Evolutionary conservation across 768 basidiomycete genomes (phyloP).

Genomic region (Termitomyces heimii): DNA sequence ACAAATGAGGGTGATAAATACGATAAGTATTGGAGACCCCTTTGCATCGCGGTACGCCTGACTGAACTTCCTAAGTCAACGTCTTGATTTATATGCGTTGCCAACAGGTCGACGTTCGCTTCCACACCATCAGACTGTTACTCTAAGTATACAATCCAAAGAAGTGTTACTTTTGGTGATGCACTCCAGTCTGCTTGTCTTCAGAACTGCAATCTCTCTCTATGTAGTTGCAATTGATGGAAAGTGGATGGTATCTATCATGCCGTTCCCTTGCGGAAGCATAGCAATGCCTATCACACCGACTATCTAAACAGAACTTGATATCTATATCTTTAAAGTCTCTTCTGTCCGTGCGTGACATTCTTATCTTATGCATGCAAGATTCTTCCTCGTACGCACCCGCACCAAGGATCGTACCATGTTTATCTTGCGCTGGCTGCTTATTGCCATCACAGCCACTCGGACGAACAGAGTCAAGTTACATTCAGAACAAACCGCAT

Average conservation of each 20-base stretch:
- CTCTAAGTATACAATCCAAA: conserved; percentile 79
- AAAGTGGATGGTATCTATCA: conserved; percentile 42
- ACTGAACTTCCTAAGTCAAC: not conserved
- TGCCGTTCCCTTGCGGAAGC: not conserved
- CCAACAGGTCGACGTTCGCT: conserved; percentile 80
- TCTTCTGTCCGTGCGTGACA: not conserved
- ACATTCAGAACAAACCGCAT: conserved; percentile 88
- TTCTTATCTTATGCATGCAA: conserved; percentile 29
- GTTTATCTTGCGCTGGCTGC: conserved; percentile 86
- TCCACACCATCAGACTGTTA: conserved; percentile 87
- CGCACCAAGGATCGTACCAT: conserved; percentile 71
- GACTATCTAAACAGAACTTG: not conserved
- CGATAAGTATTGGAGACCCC: conserved; percentile 31
- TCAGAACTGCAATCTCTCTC: conserved; percentile 85
- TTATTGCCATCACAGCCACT: conserved; percentile 89
- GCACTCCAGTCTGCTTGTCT: conserved; percentile 86
- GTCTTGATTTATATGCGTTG: conserved; percentile 1
- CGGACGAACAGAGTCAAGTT: conserved; percentile 93
- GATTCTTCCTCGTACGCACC: conserved; percentile 89
- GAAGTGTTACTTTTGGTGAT: conserved; percentile 83
- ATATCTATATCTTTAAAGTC: not conserved
- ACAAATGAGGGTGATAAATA: conserved; percentile 17
- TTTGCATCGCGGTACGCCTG: conserved; percentile 56
- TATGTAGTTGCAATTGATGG: conserved; percentile 95
- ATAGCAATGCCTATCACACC: not conserved